Percentiles rank a stretch among this genome's conserved stretches.
Conservation (phyloP, 805 yeast genomes). For the Myxozyma mucilagina region DNA sequence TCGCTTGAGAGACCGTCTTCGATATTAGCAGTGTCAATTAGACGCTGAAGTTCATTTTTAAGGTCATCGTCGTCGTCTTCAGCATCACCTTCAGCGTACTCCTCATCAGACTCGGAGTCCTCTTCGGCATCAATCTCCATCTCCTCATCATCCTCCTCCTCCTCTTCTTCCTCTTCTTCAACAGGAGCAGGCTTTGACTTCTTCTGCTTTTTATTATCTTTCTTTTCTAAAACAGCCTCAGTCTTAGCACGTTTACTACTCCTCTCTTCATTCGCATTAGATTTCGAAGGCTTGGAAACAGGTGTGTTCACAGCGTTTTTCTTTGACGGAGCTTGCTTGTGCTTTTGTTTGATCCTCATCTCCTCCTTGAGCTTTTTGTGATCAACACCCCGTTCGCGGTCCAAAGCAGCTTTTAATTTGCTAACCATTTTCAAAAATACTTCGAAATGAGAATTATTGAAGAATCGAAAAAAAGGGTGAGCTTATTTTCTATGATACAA, state of each 20-base stretch:
- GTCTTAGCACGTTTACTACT: conserved; percentile 5
- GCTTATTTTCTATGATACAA: background rate
- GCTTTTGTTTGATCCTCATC: conserved; percentile 39
- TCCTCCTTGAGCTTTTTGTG: conserved; percentile 12
- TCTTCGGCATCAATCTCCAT: conserved; percentile 32
- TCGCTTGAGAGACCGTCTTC: conserved; percentile 35
- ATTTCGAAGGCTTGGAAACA: background rate
- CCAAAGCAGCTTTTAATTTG: conserved; percentile 22
- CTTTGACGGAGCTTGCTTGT: conserved; percentile 38
- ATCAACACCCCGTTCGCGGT: conserved; percentile 24
- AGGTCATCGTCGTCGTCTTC: conserved; percentile 40
- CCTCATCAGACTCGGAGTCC: conserved; percentile 22
- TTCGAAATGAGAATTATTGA: background rate
- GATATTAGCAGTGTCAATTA: conserved; percentile 35
- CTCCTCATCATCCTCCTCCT: conserved; percentile 46
- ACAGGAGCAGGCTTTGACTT: conserved; percentile 3
- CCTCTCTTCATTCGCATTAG: background rate
- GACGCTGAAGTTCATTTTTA: conserved; percentile 35
- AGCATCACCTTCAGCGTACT: conserved; percentile 19
- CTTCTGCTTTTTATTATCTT: conserved; percentile 24
- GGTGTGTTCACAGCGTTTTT: background rate
- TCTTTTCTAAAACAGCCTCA: conserved; percentile 12
- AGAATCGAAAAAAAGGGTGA: background rate
- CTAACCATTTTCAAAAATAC: conserved; percentile 18
- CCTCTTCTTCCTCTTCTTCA: conserved; percentile 50